phyloP scores from a whole-genome alignment of 2,329 filamentous ascomycete genomes.

The Colletotrichum eremochloae region DNA sequence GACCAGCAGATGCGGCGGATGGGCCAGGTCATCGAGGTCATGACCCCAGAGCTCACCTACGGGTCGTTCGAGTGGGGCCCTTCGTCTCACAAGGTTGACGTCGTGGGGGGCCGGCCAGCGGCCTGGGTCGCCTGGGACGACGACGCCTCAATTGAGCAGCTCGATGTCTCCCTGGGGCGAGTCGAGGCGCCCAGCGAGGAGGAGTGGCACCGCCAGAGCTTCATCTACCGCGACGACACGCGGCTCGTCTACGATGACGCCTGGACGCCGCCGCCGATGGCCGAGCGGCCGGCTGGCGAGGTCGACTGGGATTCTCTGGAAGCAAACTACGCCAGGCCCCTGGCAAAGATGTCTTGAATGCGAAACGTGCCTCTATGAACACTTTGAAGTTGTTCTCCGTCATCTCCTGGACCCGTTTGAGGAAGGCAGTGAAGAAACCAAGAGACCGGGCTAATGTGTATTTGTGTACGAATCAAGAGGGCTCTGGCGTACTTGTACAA shows the following conservation, averaged over 20 bases:
- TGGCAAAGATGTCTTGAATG: conserved; percentile 21
- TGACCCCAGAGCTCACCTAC: conserved; percentile 38
- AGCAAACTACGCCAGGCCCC: conserved; percentile 39
- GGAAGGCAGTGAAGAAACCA: background rate
- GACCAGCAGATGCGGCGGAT: conserved; percentile 21
- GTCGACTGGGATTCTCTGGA: conserved; percentile 43
- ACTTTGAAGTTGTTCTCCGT: background rate
- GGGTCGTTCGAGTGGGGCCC: conserved; percentile 44
- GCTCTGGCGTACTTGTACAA: conserved; percentile 12
- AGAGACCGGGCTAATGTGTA: conserved; percentile 2
- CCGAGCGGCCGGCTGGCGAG: conserved; percentile 33
- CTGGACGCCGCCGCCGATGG: conserved; percentile 24
- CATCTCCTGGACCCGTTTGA: background rate
- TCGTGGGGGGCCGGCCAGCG: conserved; percentile 34
- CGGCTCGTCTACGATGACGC: conserved; percentile 38
- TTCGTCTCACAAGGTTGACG: conserved; percentile 18
- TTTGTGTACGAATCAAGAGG: background rate
- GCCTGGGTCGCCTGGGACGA: conserved; percentile 40
- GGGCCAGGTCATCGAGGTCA: conserved; percentile 39
- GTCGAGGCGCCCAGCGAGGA: conserved; percentile 36
- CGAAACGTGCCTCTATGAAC: conserved; percentile 5
- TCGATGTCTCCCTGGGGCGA: conserved; percentile 36
- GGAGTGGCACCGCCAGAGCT: conserved; percentile 41
- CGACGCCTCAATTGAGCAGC: conserved; percentile 34
- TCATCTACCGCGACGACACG: conserved; percentile 37